Base-by-base conservation (phyloP, 1,284 basidiomycete species). In the Cystobasidium sp. region DNA sequence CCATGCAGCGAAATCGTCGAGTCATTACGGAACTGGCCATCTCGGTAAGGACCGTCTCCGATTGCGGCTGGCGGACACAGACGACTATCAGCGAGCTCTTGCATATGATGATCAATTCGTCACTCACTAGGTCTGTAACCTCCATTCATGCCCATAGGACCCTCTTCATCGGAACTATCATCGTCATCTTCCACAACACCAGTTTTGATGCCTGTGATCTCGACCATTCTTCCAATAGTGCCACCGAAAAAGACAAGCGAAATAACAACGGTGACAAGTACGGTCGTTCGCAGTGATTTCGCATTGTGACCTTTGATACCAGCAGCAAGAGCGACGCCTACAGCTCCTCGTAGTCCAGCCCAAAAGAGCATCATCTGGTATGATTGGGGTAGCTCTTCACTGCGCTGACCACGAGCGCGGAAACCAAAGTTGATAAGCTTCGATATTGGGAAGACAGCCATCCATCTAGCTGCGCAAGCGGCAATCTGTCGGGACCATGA, bases 241-340 rank as follows among this genome's bases (percentile, higher is more conserved):
- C 96, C 97, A 0, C 96, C 96, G 80, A 99, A 99, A 68, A 97
- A 85, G 75, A 98, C 85, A 58, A 99, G 94, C 0, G 96, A 98
- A 69, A 98, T 85, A 59, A 99, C 94, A 55, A 99, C 96, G 6
- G 97, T 93, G 16, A 97, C 91, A 43, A 99, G 88, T 24, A 99
- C 95, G 0, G 96, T 98, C 44, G 91, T 97, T 56, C 95, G 87
- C 75, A 99, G 85, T 22, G 92, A 93, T 78, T 92, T 89, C 0
- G 93, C 94, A 80, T 96, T 96, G 56, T 90, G 87, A 39, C 94
- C 96, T 76, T 90, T 90, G 85, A 99, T 97, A 8, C 96, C 96
- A 2, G 93, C 92, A 1, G 95, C 95, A 16, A 99, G 88, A 3
- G 96, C 96, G 31, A 99, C 97, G 31, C 97, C 96, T 49, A 98